These are phyloP conservation scores for Juncus effusus DNA, from an alignment of 176 grass and related monocot species.

Conservation along the genomic window DNA sequence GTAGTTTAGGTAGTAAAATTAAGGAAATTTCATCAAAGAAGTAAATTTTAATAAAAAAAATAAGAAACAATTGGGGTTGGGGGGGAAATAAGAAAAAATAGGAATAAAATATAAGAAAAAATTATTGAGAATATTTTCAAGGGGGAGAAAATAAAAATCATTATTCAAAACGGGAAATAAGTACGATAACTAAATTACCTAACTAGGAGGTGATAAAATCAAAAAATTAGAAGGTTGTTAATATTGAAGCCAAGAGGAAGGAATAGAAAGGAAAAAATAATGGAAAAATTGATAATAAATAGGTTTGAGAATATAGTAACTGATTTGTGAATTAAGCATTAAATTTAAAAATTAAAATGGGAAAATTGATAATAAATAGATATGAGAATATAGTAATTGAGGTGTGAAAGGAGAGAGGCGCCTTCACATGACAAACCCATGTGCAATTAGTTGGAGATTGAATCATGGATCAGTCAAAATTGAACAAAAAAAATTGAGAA, in stretches of 20 bases:
- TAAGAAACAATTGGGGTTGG: too few relatives aligned
- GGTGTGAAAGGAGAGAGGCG: conserved; percentile 10
- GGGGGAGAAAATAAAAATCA: too few relatives aligned
- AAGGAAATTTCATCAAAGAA: too few relatives aligned
- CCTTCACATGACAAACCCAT: conserved; percentile 28
- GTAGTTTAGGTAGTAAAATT: too few relatives aligned
- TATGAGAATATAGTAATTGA: conserved; percentile 12
- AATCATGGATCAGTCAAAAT: conserved; percentile 8
- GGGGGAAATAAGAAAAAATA: too few relatives aligned
- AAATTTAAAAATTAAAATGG: neutral
- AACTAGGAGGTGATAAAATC: too few relatives aligned
- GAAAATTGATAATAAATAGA: neutral
- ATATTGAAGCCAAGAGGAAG: conserved; percentile 7
- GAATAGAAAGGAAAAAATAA: conserved; percentile 1
- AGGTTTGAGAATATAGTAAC: neutral
- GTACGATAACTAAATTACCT: too few relatives aligned
- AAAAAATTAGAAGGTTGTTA: neutral
- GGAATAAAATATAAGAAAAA: too few relatives aligned
- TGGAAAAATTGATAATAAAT: conserved; percentile 1
- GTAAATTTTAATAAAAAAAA: too few relatives aligned
- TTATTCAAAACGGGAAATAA: too few relatives aligned
- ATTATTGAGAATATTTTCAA: too few relatives aligned
- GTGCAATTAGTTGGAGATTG: conserved; percentile 30
- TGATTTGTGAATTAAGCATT: neutral
- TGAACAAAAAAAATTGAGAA: conserved; percentile 6